These are phyloP conservation scores for Chlorella sorokiniana DNA, from an alignment of 139 green algal species.

Conservation along the genomic window DNA sequence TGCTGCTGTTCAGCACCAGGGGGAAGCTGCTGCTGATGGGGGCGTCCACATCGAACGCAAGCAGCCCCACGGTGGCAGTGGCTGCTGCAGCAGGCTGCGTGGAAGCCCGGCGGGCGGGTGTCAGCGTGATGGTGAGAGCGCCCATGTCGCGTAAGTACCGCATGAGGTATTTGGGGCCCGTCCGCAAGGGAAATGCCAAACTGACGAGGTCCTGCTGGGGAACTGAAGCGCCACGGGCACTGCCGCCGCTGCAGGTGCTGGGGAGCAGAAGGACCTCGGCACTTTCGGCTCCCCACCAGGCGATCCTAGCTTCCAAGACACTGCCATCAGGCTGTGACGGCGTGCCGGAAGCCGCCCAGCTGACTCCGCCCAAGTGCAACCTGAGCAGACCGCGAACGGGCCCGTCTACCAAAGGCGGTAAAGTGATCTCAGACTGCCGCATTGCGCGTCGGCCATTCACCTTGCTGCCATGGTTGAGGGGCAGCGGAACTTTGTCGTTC, in stretches of 20 bases:
- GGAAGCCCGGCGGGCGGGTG: background rate
- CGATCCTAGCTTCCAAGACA: background rate
- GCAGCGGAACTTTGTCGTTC: too few relatives aligned
- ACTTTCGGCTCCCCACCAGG: conserved; percentile 14
- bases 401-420: conserved; percentile 14
- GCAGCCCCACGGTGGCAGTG: background rate
- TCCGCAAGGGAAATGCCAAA: conserved; percentile 1
- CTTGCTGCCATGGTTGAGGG: too few relatives aligned
- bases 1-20: background rate
- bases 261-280: conserved; percentile 1
- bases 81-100: background rate
- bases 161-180: conserved; percentile 10
- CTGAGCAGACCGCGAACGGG: background rate
- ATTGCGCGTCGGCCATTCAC: too few relatives aligned
- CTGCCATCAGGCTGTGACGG: background rate
- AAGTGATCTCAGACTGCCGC: background rate
- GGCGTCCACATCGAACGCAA: conserved; percentile 7
- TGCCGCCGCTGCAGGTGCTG: background rate
- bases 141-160: conserved; percentile 21
- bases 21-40: background rate
- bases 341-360: background rate
- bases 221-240: background rate
- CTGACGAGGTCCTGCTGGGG: background rate
- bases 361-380: background rate
- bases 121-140: background rate